Evolutionary conservation across 139 green algal genomes (phyloP), one percentile per base, ranked within the genome.

Genomic region (Tetradesmus lagerheimii): DNA sequence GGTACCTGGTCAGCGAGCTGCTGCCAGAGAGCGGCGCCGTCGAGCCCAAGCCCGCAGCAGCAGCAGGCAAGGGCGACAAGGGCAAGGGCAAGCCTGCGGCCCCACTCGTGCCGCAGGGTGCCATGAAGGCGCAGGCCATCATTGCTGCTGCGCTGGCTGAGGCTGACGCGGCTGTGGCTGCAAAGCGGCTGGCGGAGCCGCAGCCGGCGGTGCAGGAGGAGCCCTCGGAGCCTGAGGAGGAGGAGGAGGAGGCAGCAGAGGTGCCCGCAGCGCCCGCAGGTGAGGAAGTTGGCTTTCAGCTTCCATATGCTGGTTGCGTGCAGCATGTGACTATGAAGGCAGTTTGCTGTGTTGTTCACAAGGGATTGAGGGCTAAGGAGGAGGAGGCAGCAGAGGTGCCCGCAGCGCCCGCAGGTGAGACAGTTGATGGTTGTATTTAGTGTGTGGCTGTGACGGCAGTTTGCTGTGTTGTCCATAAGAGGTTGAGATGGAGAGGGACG

Each of bases 1-100:
- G 86, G 53, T 95, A 91, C 76, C 20, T 91, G 0, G 91, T 96
- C 9, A 93, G 90, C 9, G 93, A 95, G 82, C 89, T 96, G 64
- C 91, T 96, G 83, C 93, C 93, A 0, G 80, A 90, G 1, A 91
- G 79, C 29, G 85, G 86, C 80, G 77, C 37, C 34, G 66, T 64
- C 25, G 66, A 88, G 35, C 27, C 74, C 50, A 67, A 45, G 37
- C 57, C 45, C 75, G 50, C 87, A 82, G 37, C 53, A 41, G 89
- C 39, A 64, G 50, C 62, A 79, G 74, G n/a, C 31, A 50, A 31
- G 1, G 50, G 31, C 29, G 90, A 53, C 83, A 90, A 89, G 83
- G 87, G 80, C 31, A 62, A 37, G 15, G 76, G 76, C 43, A 74
- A 83, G 45, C 64, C 67, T 23, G 85, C 47, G 12, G 86, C 50